Evolutionary conservation across 768 basidiomycete species (phyloP), one percentile per base, ranked within the genome.

Genomic region (Termitomyces sp.): DNA sequence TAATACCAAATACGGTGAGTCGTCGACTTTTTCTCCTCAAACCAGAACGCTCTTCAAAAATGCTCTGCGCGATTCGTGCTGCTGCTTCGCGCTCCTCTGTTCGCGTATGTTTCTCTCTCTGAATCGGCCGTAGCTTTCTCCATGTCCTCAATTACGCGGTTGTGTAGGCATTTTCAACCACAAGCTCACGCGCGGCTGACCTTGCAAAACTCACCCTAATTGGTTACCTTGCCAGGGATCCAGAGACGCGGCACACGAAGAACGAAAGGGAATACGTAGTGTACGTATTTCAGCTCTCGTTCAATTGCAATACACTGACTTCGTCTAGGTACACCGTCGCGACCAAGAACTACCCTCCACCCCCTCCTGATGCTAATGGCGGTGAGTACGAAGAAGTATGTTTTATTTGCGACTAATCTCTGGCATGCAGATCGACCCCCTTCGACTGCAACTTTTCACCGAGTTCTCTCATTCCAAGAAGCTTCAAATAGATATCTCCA

Each of bases 171-270:
- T 92, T 93, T 69, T 86, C 88, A 4, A 85, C 86, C 6, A 81
- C 83, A 20, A 67, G 80, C 12, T 68, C 81, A 59, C 83, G 84
- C 64, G 70, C 78, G 17, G 73, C 81, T 51, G 88, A 93, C 70
- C 68, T 96, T 48, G 81, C 92, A 34, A 92, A 89, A 72, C 81
- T 96, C 64, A 80, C 81, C 37, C 87, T 96, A 60, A 76, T 95
- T 69, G 94, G 94, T 36, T 83, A 84, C 50, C 74, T 96, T 48
- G 83, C 81, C 20, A 86, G 70, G 69, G 87, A 89, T 50, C 92
- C 94, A 45, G 89, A 92, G 68, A 69, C 83, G 48, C 84, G 86
- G 57, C 75, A 75, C 32, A 88, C 90, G 2, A 91, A 82, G 74
- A 84, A 77, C 60, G 87, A 92, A 59, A 90, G 86, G 70, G 90